Percentiles rank a stretch among this genome's conserved stretches.
Conservation (phyloP, 2,329 filamentous ascomycete species). For the Fusarium oligoseptatum region DNA sequence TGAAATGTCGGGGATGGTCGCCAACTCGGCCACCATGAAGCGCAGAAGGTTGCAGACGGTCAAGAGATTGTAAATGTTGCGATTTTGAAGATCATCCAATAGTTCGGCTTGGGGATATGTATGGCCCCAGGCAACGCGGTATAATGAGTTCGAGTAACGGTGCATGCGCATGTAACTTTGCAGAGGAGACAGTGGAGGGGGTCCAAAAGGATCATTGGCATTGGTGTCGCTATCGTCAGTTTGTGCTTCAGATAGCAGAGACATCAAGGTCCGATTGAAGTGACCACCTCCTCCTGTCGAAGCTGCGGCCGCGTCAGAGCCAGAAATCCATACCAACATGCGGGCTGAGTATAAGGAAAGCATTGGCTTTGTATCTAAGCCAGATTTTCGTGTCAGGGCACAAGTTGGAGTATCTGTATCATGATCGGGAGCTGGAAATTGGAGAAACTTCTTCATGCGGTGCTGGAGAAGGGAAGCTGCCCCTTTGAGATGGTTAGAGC, state of each 20-base stretch:
- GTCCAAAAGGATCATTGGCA: neutral
- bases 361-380: neutral
- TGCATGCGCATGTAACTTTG: conserved; percentile 37
- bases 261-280: conserved; percentile 43
- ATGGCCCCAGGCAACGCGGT: conserved; percentile 50
- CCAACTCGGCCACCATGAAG: conserved; percentile 48
- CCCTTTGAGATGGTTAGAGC: conserved; percentile 50
- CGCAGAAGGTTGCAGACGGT: conserved; percentile 48
- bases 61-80: conserved; percentile 49
- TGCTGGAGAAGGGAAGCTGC: conserved; percentile 48
- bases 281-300: conserved; percentile 50
- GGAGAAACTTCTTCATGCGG: conserved; percentile 27
- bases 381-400: neutral
- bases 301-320: conserved; percentile 48
- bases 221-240: neutral
- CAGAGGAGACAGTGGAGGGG: conserved; percentile 37
- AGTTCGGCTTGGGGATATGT: conserved; percentile 51
- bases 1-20: conserved; percentile 8
- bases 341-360: conserved; percentile 51
- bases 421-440: neutral
- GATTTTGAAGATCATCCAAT: conserved; percentile 52
- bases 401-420: neutral
- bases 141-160: conserved; percentile 50
- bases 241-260: neutral
- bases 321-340: conserved; percentile 50